A percentile compares a stretch with the other conserved stretches of the same genome.
phyloP scores from a whole-genome alignment of 2,329 filamentous ascomycete species.

The Ceratocystis colombiana region DNA sequence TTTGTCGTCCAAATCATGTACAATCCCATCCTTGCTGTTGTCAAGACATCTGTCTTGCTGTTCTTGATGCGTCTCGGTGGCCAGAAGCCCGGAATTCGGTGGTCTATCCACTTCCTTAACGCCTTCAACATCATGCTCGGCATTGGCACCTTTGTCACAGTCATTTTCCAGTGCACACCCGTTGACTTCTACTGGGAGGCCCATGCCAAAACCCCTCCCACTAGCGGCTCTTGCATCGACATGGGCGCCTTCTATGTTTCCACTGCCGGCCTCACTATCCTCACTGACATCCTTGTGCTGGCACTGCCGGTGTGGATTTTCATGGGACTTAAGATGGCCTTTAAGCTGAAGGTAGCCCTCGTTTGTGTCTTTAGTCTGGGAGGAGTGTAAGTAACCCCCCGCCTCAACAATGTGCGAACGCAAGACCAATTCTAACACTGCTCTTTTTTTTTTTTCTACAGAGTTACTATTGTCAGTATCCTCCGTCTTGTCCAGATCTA shows the following conservation, averaged over 20 bases:
- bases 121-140: slow-evolving; percentile 33
- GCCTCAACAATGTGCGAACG: too few relatives aligned
- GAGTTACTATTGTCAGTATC: slow-evolving; percentile 32
- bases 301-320: slow-evolving; percentile 37
- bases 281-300: slow-evolving; percentile 36
- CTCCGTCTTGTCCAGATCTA: slow-evolving; percentile 31
- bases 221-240: slow-evolving; percentile 32
- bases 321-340: slow-evolving; percentile 34
- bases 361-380: slow-evolving; percentile 36
- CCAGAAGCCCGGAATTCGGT: slow-evolving; percentile 32
- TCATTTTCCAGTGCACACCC: slow-evolving; percentile 36
- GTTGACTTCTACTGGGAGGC: slow-evolving; percentile 32
- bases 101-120: slow-evolving; percentile 31
- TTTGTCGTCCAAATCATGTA: slow-evolving; percentile 36
- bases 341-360: slow-evolving; percentile 34
- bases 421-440: background rate
- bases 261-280: slow-evolving; percentile 34
- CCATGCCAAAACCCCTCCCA: slow-evolving; percentile 18
- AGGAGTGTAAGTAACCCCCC: slow-evolving; percentile 30
- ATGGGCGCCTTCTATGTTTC: slow-evolving; percentile 31
- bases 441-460: slow-evolving; percentile 22
- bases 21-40: slow-evolving; percentile 39
- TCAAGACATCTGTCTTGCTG: slow-evolving; percentile 39
- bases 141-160: slow-evolving; percentile 34
- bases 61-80: slow-evolving; percentile 38